Evolutionary conservation across 352 stramenopile species (phyloP).

Genomic region (Pythium phragmiticola): DNA sequence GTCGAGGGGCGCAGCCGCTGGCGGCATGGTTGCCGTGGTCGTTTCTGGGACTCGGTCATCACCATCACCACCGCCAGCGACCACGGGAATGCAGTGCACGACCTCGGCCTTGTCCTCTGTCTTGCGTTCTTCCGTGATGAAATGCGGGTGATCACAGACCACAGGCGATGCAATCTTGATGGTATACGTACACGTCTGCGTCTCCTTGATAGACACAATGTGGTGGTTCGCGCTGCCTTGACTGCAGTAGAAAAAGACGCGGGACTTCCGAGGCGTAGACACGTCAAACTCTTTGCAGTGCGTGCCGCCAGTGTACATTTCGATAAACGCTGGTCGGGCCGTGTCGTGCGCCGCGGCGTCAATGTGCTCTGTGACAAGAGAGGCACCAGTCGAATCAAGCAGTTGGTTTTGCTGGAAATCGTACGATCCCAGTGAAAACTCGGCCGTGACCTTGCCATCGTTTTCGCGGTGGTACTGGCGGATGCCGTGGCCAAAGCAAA

Average conservation of each 20-base stretch:
- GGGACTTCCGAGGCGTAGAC: slow-evolving; percentile 52
- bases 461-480: slow-evolving; percentile 76
- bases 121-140: slow-evolving; percentile 67
- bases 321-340: slow-evolving; percentile 59
- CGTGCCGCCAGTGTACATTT: slow-evolving; percentile 69
- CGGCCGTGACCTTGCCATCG: slow-evolving; percentile 57
- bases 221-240: slow-evolving; percentile 62
- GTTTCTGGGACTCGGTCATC: not conserved
- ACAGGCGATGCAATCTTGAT: slow-evolving; percentile 75
- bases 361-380: slow-evolving; percentile 71
- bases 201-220: slow-evolving; percentile 78
- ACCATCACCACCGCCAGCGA: not conserved
- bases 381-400: slow-evolving; percentile 38
- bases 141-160: slow-evolving; percentile 81
- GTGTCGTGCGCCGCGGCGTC: slow-evolving; percentile 72
- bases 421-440: slow-evolving; percentile 69
- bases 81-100: slow-evolving; percentile 66
- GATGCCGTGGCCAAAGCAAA: slow-evolving; percentile 69
- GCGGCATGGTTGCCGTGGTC: not conserved
- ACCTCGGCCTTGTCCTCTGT: slow-evolving; percentile 51
- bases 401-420: slow-evolving; percentile 50
- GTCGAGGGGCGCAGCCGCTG: not conserved
- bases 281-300: slow-evolving; percentile 75
- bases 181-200: slow-evolving; percentile 79
- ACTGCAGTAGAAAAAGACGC: slow-evolving; percentile 77